Evolutionary conservation across 2,329 filamentous ascomycete species (phyloP).

Genomic region (Xylariaceae sp.): DNA sequence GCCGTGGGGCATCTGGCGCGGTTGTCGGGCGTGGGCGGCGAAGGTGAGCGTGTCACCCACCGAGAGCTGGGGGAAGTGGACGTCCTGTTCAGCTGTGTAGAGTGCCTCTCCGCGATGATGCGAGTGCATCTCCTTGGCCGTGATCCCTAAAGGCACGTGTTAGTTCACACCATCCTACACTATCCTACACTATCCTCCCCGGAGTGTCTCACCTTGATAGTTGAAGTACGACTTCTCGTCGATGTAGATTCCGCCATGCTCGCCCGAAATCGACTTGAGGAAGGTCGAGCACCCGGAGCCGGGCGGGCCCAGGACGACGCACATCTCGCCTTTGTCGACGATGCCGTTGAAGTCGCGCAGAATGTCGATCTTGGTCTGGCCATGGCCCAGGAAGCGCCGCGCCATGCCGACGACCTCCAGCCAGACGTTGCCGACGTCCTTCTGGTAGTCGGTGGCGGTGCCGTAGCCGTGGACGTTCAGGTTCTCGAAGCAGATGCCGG

Average conservation of each 20-base stretch:
- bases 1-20: conserved; percentile 52
- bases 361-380: conserved; percentile 57
- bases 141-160: conserved; percentile 39
- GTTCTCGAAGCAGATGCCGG: conserved; percentile 59
- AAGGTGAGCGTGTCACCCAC: conserved; percentile 76
- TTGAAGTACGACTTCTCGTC: conserved; percentile 68
- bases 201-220: conserved; percentile 65
- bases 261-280: conserved; percentile 75
- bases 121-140: conserved; percentile 66
- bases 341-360: conserved; percentile 60
- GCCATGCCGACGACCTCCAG: conserved; percentile 38
- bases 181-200: not conserved
- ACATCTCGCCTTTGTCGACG: conserved; percentile 64
- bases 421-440: conserved; percentile 56
- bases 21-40: conserved; percentile 62
- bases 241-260: conserved; percentile 72
- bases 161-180: too few relatives aligned
- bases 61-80: conserved; percentile 69
- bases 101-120: conserved; percentile 78
- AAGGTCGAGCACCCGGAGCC: conserved; percentile 75
- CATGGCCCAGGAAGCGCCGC: conserved; percentile 43
- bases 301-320: conserved; percentile 66
- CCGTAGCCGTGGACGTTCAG: conserved; percentile 63
- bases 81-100: conserved; percentile 78
- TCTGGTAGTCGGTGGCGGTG: conserved; percentile 62